Evolutionary conservation across 1,139 yeast genomes (phyloP), one percentile per base, ranked within the genome.

Genomic region (Magnusiomyces sp.): DNA sequence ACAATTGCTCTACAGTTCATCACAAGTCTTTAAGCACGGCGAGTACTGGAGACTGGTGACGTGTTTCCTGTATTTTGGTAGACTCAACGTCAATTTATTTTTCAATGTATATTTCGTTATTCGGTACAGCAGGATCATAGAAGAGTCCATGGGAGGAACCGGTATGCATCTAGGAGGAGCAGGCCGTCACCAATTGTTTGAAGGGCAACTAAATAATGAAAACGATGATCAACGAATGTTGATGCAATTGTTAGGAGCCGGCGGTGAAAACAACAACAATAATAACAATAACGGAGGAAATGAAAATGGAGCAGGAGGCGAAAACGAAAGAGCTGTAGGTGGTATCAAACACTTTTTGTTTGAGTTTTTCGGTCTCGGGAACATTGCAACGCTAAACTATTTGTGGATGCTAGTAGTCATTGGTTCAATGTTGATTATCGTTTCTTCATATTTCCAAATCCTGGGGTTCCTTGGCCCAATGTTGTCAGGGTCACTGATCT

Each of bases 41-140:
- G 73, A 71, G 58, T 64, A 65, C 55, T 73, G 76, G 74, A 60
- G 79, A 31, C 50, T 73, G 29, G 11, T 71, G 10, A 70, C 76
- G 14, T 63, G 74, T 3, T 70, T 75, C 50, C 50, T 73, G 6
- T 74, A 71, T 53, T 66, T 68, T 51, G 79, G 78, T 1, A 60
- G 65, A 14, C 54, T 74, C 10, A 66, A 71, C 23, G 51, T 69
- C 44, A 70, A 69, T 48, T 60, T 71, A 34, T 48, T 69, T 17
- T 55, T 73, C 38, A 62, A 67, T 44, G 56, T 73, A 23, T 70
- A 61, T 54, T 65, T 71, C 52, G 59, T 72, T 40, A 59, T 71
- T 27, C 63, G 69, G 43, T 68, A 71, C 56, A 68, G 73, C 29
- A 62, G 71, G 46, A 63, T 68, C 61, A 63, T 75, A 20, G 80